These are phyloP conservation scores for Citrullus colocynthis DNA, from an alignment of 306 rosid species.

Conservation along the genomic window DNA sequence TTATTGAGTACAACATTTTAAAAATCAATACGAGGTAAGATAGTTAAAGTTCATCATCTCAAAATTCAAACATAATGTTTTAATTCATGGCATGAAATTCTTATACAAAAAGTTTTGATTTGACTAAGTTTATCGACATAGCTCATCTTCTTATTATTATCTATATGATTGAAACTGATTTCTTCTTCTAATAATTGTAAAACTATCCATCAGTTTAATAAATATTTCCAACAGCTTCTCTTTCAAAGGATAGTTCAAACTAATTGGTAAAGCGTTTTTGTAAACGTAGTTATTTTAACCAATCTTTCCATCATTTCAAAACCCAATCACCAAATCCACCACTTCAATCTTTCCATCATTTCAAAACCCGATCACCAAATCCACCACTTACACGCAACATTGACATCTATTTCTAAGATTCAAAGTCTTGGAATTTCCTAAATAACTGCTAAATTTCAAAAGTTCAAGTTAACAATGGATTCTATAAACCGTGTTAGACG, in stretches of 20 bases:
- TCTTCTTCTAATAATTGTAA: neutral
- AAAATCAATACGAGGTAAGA: neutral
- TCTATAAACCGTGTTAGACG: neutral
- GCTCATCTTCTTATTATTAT: no score
- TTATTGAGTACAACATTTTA: no score
- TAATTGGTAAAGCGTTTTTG: neutral
- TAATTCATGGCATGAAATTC: neutral
- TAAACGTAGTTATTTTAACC: neutral
- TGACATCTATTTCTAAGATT: neutral
- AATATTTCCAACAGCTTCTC: neutral
- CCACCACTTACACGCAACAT: neutral
- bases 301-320: neutral
- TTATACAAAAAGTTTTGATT: no score
- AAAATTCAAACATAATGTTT: neutral
- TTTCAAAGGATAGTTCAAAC: neutral
- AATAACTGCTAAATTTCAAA: neutral
- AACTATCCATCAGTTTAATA: neutral
- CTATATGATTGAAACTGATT: no score
- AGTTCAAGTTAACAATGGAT: neutral
- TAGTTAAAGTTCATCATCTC: neutral
- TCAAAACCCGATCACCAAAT: neutral
- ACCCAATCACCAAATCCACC: neutral
- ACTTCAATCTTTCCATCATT: neutral
- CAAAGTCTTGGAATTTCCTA: neutral
- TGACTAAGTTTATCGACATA: no score